Evolutionary conservation across 768 basidiomycete species (phyloP).

Genomic region (Tulasnella calospora): DNA sequence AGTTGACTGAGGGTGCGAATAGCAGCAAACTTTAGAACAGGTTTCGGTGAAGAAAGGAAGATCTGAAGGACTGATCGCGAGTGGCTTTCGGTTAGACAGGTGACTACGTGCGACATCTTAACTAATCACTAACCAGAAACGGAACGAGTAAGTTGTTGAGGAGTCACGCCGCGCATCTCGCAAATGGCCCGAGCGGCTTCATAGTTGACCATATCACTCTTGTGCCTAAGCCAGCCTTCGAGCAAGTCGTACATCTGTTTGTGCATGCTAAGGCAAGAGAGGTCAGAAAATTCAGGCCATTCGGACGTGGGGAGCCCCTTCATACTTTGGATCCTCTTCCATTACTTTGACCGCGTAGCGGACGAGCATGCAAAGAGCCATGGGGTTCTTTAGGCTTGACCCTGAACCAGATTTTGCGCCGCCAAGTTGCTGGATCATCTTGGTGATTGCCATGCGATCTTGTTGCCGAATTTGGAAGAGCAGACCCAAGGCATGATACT

Average conservation of each 20-base stretch:
- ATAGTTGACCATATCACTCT: slow-evolving; percentile 99
- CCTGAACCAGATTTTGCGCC: slow-evolving; percentile 81
- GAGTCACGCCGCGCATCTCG: slow-evolving; percentile 82
- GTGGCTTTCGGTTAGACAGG: slow-evolving; percentile 24
- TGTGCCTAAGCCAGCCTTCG: slow-evolving; percentile 93
- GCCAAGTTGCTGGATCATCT: slow-evolving; percentile 97
- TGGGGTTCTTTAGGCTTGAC: slow-evolving; percentile 84
- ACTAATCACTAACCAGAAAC: slow-evolving; percentile 68
- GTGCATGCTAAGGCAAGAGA: slow-evolving; percentile 57
- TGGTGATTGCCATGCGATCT: slow-evolving; percentile 97
- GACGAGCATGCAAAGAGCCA: slow-evolving; percentile 98
- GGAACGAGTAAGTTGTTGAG: slow-evolving; percentile 74
- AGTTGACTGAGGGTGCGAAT: slow-evolving; percentile 90
- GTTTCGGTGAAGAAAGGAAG: slow-evolving; percentile 92
- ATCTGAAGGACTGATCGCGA: slow-evolving; percentile 70
- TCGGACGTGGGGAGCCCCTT: slow-evolving; percentile 24
- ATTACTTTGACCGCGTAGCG: slow-evolving; percentile 97
- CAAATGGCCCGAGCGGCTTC: slow-evolving; percentile 97
- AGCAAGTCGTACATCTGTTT: slow-evolving; percentile 89
- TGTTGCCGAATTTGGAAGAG: slow-evolving; percentile 93
- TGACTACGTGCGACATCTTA: slow-evolving; percentile 11
- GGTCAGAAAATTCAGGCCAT: slow-evolving; percentile 14
- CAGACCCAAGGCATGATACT: slow-evolving; percentile 93
- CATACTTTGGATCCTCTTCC: slow-evolving; percentile 97
- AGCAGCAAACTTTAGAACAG: slow-evolving; percentile 94